Conservation (phyloP, 192 early-diverging fungal species). For the Coemansia biformis region DNA sequence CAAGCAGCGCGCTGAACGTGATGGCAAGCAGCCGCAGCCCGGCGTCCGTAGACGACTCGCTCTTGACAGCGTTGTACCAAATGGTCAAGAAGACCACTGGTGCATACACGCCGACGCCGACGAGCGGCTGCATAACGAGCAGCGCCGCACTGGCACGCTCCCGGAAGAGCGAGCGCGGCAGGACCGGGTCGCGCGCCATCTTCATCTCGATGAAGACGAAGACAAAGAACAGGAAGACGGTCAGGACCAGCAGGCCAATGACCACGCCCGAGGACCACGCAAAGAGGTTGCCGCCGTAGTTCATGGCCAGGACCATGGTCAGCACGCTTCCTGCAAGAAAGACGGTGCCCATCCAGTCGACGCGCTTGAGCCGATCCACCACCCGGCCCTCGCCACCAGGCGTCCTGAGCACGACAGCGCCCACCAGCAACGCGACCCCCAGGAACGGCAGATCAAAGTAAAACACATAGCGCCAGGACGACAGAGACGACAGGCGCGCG, state of each 20-base stretch:
- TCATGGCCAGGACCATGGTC: slow-evolving; percentile 52
- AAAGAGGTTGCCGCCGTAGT: slow-evolving; percentile 55
- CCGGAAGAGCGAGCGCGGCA: slow-evolving; percentile 50
- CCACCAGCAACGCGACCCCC: slow-evolving; percentile 31
- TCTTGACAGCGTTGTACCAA: slow-evolving; percentile 59
- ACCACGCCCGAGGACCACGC: slow-evolving; percentile 61
- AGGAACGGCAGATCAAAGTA: slow-evolving; percentile 37
- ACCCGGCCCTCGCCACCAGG: neutral
- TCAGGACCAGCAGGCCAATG: slow-evolving; percentile 52
- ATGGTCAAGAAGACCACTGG: slow-evolving; percentile 56
- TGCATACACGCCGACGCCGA: slow-evolving; percentile 23
- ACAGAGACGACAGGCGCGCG: slow-evolving; percentile 28
- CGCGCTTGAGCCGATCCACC: slow-evolving; percentile 20
- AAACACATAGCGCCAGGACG: slow-evolving; percentile 53
- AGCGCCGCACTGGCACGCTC: slow-evolving; percentile 31
- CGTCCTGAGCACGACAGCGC: slow-evolving; percentile 28
- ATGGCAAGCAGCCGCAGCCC: slow-evolving; percentile 17
- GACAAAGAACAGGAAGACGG: slow-evolving; percentile 44
- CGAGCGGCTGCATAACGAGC: slow-evolving; percentile 17
- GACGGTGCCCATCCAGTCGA: slow-evolving; percentile 53
- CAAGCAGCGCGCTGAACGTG: slow-evolving; percentile 8
- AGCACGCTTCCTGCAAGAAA: slow-evolving; percentile 41
- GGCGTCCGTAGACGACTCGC: slow-evolving; percentile 6
- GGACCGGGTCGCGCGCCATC: slow-evolving; percentile 52
- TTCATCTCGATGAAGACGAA: slow-evolving; percentile 62